These are phyloP conservation scores for Mortierella sp. DNA, from an alignment of 371 early-diverging fungal genomes.

Conservation along the genomic window DNA sequence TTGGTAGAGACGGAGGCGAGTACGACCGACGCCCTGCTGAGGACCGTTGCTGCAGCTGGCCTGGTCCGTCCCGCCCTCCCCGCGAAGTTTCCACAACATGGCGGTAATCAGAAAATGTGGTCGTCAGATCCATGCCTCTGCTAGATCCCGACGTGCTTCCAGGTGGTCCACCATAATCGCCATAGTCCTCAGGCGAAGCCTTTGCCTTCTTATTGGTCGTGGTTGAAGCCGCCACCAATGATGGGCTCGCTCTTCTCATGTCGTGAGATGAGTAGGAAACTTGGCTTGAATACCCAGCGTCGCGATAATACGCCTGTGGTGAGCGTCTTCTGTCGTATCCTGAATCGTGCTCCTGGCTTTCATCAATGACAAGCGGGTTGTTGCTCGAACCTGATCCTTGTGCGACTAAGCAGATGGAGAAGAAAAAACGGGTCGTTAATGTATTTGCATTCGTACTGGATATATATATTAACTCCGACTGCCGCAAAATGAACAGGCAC, in stretches of 20 bases:
- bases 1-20: not conserved
- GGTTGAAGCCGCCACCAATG: no score
- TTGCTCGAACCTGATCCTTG: not conserved
- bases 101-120: not conserved
- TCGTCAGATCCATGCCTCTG: not conserved
- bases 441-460: not conserved
- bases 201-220: not conserved
- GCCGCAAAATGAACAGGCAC: not conserved
- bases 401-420: not conserved
- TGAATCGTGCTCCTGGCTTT: not conserved
- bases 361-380: not conserved
- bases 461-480: not conserved
- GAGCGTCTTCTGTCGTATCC: not conserved
- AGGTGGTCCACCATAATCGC: not conserved
- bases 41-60: not conserved
- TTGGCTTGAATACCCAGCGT: not conserved
- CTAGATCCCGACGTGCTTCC: not conserved
- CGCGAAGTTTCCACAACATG: not conserved
- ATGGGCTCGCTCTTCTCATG: not conserved
- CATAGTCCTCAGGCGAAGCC: not conserved
- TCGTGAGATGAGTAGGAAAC: not conserved
- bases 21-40: not conserved
- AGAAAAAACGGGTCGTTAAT: not conserved
- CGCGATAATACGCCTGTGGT: constrained; percentile 1
- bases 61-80: not conserved